Percentiles rank a stretch among this genome's conserved stretches.
Evolutionary conservation across 768 basidiomycete genomes (phyloP).

Genomic region (Lyophyllum semitale): DNA sequence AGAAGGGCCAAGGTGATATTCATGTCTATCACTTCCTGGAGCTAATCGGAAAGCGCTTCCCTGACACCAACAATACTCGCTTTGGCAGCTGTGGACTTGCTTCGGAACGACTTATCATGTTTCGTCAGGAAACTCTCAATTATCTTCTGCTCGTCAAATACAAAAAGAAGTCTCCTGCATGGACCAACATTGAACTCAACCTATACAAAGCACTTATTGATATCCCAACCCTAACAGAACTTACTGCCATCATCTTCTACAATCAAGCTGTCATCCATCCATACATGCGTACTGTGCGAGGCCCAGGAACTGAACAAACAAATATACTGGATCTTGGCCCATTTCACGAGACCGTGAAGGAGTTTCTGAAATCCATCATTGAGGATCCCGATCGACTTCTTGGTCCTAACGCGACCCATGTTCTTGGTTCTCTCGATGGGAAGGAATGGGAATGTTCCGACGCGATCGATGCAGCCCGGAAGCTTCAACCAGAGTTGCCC

Average conservation of each 20-base stretch:
- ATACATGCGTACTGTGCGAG: slow-evolving; percentile 27
- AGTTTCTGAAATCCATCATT: slow-evolving; percentile 22
- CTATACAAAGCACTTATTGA: slow-evolving; percentile 25
- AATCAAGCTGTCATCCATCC: slow-evolving; percentile 26
- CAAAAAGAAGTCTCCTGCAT: slow-evolving; percentile 23
- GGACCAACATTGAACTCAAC: slow-evolving; percentile 27
- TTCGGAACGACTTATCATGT: slow-evolving; percentile 23
- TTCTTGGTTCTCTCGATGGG: slow-evolving; percentile 24
- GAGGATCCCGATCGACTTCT: slow-evolving; percentile 20
- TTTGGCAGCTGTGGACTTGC: slow-evolving; percentile 22
- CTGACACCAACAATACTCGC: slow-evolving; percentile 27
- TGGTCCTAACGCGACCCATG: slow-evolving; percentile 12
- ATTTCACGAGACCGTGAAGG: slow-evolving; percentile 17
- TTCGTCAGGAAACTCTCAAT: slow-evolving; percentile 17
- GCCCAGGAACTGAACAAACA: not conserved
- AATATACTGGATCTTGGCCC: slow-evolving; percentile 30
- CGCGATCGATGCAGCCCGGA: slow-evolving; percentile 17
- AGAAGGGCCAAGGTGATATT: slow-evolving; percentile 33
- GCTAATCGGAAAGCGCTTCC: slow-evolving; percentile 24
- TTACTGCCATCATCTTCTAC: slow-evolving; percentile 26
- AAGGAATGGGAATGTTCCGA: slow-evolving; percentile 23
- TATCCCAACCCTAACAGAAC: slow-evolving; percentile 27
- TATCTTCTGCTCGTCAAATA: slow-evolving; percentile 26
- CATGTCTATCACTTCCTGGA: slow-evolving; percentile 19
- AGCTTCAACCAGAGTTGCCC: slow-evolving; percentile 13